These are phyloP conservation scores for Brassica hybrid DNA, from an alignment of 441 rosid species.

Conservation along the genomic window DNA sequence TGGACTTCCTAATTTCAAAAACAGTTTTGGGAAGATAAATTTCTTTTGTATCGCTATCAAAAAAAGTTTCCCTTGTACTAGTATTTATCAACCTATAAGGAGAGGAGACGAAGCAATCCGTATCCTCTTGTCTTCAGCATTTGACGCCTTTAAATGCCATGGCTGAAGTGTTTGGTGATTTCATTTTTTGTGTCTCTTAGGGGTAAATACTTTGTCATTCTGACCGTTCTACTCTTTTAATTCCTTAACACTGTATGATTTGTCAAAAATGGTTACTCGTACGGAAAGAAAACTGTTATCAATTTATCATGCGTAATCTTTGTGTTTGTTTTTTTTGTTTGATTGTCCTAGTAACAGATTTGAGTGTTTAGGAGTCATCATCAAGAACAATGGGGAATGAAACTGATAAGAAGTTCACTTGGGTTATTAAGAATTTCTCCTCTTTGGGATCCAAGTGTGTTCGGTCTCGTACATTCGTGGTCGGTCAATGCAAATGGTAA, in stretches of 20 bases:
- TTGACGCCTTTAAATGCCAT: background rate
- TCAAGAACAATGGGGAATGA: background rate
- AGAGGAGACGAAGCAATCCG: background rate
- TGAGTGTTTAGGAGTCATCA: background rate
- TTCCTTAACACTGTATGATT: background rate
- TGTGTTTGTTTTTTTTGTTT: background rate
- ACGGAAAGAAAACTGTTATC: background rate
- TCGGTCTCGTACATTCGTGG: background rate
- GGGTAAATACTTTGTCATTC: background rate
- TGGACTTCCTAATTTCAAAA: background rate
- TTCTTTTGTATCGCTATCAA: background rate
- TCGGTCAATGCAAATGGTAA: background rate
- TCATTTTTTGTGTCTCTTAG: background rate
- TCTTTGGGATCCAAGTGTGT: background rate
- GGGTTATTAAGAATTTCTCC: conserved; percentile 1
- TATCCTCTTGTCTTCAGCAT: background rate
- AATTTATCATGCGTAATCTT: background rate
- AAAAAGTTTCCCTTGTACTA: too few relatives aligned
- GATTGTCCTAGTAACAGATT: background rate
- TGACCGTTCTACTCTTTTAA: background rate
- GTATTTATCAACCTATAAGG: background rate
- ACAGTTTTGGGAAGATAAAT: background rate
- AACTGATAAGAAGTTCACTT: background rate
- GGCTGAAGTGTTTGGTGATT: background rate
- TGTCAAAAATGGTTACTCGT: background rate